Conservation (phyloP, 768 basidiomycete genomes). For the Amanita thiersii region DNA sequence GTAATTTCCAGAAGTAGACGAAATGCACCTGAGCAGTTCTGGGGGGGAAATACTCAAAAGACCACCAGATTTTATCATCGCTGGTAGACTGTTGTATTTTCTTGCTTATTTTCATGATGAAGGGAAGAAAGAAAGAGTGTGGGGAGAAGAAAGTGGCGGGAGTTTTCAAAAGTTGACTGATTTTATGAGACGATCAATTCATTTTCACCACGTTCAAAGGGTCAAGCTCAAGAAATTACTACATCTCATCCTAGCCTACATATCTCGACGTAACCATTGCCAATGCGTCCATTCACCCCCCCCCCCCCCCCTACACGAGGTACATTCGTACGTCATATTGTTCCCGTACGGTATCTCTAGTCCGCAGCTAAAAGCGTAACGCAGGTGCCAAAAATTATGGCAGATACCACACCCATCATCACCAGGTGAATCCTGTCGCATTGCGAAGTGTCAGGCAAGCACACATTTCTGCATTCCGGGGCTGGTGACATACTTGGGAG, state of each 20-base stretch:
- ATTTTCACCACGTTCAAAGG: neutral
- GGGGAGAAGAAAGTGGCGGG: constrained; percentile 14
- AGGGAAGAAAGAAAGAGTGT: constrained; percentile 16
- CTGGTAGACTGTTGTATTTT: constrained; percentile 83
- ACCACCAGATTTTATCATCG: constrained; percentile 93
- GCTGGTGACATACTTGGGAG: constrained; percentile 38
- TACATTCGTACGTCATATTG: too few relatives aligned
- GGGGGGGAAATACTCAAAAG: constrained; percentile 97
- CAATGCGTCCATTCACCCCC: too few relatives aligned
- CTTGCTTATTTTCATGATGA: constrained; percentile 85
- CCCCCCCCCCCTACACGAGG: too few relatives aligned
- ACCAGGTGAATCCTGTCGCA: constrained; percentile 44
- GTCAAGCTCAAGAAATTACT: neutral
- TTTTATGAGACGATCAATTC: neutral
- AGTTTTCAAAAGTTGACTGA: constrained; percentile 8
- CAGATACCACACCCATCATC: constrained; percentile 41
- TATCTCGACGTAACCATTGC: too few relatives aligned
- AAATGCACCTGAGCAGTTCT: constrained; percentile 80
- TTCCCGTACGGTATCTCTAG: constrained; percentile 9
- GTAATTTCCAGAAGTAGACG: constrained; percentile 2
- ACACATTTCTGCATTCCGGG: constrained; percentile 6
- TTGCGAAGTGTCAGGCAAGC: neutral
- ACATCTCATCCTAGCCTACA: neutral
- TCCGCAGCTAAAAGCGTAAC: constrained; percentile 38
- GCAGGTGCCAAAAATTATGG: constrained; percentile 42